Evolutionary conservation across 805 yeast species (phyloP), one percentile per base, ranked within the genome.

Genomic region (Candida piceae): DNA sequence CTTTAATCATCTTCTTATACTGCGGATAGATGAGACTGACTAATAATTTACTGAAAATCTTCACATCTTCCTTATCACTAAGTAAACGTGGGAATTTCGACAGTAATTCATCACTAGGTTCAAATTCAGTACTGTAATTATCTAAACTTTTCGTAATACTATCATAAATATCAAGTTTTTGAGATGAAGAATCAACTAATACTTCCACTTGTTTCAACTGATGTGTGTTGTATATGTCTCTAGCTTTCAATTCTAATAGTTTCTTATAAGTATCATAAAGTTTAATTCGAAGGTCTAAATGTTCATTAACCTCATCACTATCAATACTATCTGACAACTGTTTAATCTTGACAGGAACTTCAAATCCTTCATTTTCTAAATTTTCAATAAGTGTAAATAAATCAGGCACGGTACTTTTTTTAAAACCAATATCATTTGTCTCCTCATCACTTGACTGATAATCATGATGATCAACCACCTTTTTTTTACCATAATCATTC

Each of bases 311-410:
- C 8, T 27, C 32, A 15, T 19, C 20, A 16, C 28, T 34, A 9
- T 47, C 41, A 21, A 7, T 21, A 21, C 23, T 21, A n/a, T 66
- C 71, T 8, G 66, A 58, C 2, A 60, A 31, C 29, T 52, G 53
- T 46, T 68, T 67, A 36, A 66, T 51, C 6, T 47, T 44, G 4
- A 40, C 11, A 1, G 76, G 74, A 1, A 72, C 65, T 0, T 48
- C 45, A 10, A 62, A 46, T 2, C 64, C 68, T 17, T 52, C 47
- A 11, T 31, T 22, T 41, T 65, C 70, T 31, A 73, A 41, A 11
- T 46, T 52, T 20, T 60, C 63, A 10, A 73, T 60, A n/a, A 66
- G 42, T 2, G 55, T 45, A 40, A 57, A 67, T 7, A 72, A 40
- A 24, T 58, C 63, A 5, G 62, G 63, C 16, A 5, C 10, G 21